Conservation (phyloP, 2,329 filamentous ascomycete species). For the Fusarium torreyae region DNA sequence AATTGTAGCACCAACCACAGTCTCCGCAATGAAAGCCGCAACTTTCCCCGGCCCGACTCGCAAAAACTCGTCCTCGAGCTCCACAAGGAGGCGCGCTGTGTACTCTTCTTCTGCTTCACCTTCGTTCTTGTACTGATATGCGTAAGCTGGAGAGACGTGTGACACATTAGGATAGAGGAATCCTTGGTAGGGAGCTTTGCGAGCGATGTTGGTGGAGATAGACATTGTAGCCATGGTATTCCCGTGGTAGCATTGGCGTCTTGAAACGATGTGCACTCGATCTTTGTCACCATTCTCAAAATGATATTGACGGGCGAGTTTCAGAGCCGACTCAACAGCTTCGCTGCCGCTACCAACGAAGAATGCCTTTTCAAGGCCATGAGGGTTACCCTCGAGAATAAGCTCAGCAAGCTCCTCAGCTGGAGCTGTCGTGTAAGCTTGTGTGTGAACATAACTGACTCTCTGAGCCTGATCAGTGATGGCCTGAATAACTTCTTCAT, state of each 20-base stretch:
- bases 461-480: slow-evolving; percentile 19
- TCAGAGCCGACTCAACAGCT: slow-evolving; percentile 64
- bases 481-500: slow-evolving; percentile 21
- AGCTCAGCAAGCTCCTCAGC: slow-evolving; percentile 14
- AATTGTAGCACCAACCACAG: slow-evolving; percentile 67
- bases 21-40: slow-evolving; percentile 72
- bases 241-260: slow-evolving; percentile 22
- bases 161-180: slow-evolving; percentile 24
- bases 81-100: background rate
- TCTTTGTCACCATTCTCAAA: slow-evolving; percentile 13
- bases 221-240: slow-evolving; percentile 30
- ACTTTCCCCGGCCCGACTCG: slow-evolving; percentile 12
- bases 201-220: slow-evolving; percentile 24
- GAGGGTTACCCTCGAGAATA: background rate
- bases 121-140: slow-evolving; percentile 8
- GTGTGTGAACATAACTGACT: slow-evolving; percentile 29
- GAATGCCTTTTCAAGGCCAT: slow-evolving; percentile 45
- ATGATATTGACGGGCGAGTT: slow-evolving; percentile 64
- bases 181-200: slow-evolving; percentile 8
- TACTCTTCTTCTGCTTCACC: background rate
- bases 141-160: slow-evolving; percentile 22
- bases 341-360: slow-evolving; percentile 50
- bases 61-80: slow-evolving; percentile 17
- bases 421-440: slow-evolving; percentile 24
- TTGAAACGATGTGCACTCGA: slow-evolving; percentile 6